Conservation (phyloP, 1,284 basidiomycete genomes). For the Austroboletus novae-zelandiae region DNA sequence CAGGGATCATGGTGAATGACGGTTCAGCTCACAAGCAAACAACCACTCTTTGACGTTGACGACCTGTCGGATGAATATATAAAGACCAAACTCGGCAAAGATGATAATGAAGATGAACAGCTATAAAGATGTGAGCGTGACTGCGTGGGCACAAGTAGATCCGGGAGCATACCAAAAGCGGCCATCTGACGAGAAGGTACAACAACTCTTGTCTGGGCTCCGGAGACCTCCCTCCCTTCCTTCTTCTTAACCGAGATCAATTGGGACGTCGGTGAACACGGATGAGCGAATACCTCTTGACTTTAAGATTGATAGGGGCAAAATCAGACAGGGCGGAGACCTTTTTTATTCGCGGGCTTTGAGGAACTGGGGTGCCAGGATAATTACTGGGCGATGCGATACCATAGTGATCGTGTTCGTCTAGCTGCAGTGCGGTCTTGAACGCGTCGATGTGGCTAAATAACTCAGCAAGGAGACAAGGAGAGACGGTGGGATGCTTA, state of each 20-base stretch:
- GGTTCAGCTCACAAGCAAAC: slow-evolving; percentile 67
- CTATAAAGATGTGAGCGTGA: slow-evolving; percentile 38
- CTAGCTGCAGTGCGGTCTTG: slow-evolving; percentile 58
- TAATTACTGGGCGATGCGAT: slow-evolving; percentile 29
- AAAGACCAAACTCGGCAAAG: slow-evolving; percentile 80
- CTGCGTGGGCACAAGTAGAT: background rate
- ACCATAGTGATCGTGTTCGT: slow-evolving; percentile 51
- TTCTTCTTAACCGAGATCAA: slow-evolving; percentile 37
- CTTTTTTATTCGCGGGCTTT: slow-evolving; percentile 55
- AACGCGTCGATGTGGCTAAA: slow-evolving; percentile 74
- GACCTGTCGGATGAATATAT: slow-evolving; percentile 85
- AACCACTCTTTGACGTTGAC: slow-evolving; percentile 94
- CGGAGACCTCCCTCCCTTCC: slow-evolving; percentile 45
- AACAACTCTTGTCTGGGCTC: slow-evolving; percentile 71
- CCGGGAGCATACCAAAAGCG: slow-evolving; percentile 67
- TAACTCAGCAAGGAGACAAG: background rate
- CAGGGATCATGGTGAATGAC: background rate
- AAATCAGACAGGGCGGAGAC: slow-evolving; percentile 90
- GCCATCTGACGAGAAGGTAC: slow-evolving; percentile 85
- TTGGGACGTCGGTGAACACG: background rate
- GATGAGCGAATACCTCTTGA: slow-evolving; percentile 54
- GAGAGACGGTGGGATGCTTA: slow-evolving; percentile 34
- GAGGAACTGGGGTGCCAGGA: slow-evolving; percentile 30
- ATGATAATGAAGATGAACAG: slow-evolving; percentile 85
- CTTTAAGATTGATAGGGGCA: slow-evolving; percentile 84